Evolutionary conservation across 2,329 filamentous ascomycete species (phyloP), one percentile per base, ranked within the genome.

Genomic region (Capronia coronata): DNA sequence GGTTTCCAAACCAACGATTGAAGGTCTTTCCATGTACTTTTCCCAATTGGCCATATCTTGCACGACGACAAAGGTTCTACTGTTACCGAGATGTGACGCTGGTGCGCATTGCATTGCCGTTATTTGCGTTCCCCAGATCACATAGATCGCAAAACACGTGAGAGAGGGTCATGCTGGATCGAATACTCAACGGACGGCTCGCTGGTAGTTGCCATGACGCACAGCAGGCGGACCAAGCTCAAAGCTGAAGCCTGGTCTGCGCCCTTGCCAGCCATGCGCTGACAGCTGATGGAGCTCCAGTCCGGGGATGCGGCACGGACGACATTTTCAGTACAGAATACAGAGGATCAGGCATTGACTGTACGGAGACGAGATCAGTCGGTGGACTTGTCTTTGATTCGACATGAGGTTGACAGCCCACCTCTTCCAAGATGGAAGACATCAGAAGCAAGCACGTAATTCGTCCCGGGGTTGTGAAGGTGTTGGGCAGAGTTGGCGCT

Each of bases 221-320:
- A 51, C 54, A 56, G 48, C 34, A 45, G 34, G 37, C 37, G 45
- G 48, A 46, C 35, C 39, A 29, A 19, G 34, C 14, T 25, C 43
- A 49, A 23, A 42, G 27, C 32, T 51, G 50, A 53, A 52, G 52
- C 49, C 53, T 23, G 21, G 16, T 9, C 14, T 19, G 2, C 4
- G 9, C 4, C 23, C 38, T 25, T 52, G 45, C 51, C 54, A 51
- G 50, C 48, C 54, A 51, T 48, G 41, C 14, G 48, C 42, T 52
- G 49, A 52, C 49, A 46, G 46, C 39, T 53, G 46, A 46, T 53
- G 46, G 44, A 32, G 43, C 16, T 27, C 14, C n/a, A n/a, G n/a
- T n/a, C n/a, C n/a, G n/a, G n/a, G n/a, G n/a, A n/a, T n/a, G n/a
- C n/a, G n/a, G n/a, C n/a, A n/a, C n/a, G n/a, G n/a, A n/a, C n/a